Base-by-base conservation (phyloP, 495 filamentous ascomycete genomes). In the Aeminium ludgeri region DNA sequence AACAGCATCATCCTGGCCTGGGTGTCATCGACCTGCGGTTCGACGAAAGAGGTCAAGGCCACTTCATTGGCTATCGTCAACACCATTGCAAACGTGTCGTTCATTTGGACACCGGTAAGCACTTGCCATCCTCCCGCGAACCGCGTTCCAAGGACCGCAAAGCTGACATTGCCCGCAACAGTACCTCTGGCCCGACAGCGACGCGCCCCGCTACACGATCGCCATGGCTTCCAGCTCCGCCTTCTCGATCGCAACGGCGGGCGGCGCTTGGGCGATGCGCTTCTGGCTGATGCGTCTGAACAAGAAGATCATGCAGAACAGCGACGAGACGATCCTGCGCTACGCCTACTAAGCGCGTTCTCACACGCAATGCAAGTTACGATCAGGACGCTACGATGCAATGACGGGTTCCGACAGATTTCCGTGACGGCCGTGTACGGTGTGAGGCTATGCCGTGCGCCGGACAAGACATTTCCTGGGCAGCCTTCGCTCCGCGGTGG, bases 51-150 rank as follows among this genome's bases (percentile, higher is more conserved):
- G 49, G 60, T 60, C 47, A 60, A 68, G 13, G 66, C 69, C 6
- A 65, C 59, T 7, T 54, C 62, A 12, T 55, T 76, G 12, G 65
- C 68, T 19, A 70, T 74, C 40, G 64, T 65, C 31, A 74, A 72
- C 48, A 68, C 68, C 40, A 54, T 72, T 34, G 66, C 65, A 2
- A 73, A 74, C 50, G 51, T 59, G 16, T 63, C 61, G 2, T 71
- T 64, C 41, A 68, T 74, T 33, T 74, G 71, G 50, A 68, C 67
- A 12, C 60, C 64, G 13, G 55, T 57, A 40, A 18, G 52, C 33
- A 36, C 11, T 42, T 34, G 45, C 15, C 40, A 18, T 48, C 29
- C 13, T 45, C 35, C 23, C 23, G 8, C 23, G 23, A n/a, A n/a
- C n/a, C n/a, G n/a, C n/a, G n/a, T n/a, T n/a, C n/a, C n/a, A n/a